These are phyloP conservation scores for Neonectria ditissima DNA, from an alignment of 2,329 filamentous ascomycete species.

Conservation along the genomic window DNA sequence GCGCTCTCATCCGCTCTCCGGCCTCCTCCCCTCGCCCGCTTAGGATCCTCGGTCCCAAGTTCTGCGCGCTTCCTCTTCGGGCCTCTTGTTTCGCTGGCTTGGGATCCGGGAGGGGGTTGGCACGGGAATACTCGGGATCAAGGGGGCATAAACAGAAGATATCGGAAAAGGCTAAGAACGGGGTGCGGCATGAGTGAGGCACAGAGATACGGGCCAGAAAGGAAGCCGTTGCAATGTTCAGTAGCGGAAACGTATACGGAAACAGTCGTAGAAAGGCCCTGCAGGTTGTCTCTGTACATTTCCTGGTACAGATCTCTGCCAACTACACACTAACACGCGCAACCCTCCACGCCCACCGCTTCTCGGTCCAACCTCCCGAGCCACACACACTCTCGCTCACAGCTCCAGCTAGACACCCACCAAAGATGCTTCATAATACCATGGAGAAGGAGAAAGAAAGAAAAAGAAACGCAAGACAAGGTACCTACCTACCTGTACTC, in stretches of 20 bases:
- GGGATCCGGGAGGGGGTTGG: background rate
- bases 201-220: background rate
- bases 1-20: background rate
- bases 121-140: slow-evolving; percentile 22
- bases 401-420: slow-evolving; percentile 3
- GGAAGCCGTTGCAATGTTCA: background rate
- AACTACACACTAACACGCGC: background rate
- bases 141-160: background rate
- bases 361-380: background rate
- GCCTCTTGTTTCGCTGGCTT: background rate
- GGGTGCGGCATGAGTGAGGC: background rate
- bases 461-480: slow-evolving; percentile 12
- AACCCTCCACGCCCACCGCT: background rate
- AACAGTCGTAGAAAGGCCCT: background rate
- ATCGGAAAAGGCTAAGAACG: slow-evolving; percentile 5
- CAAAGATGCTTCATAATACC: slow-evolving; percentile 9
- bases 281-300: background rate
- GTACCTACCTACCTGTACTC: slow-evolving; percentile 9
- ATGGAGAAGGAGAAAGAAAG: background rate
- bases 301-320: background rate
- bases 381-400: slow-evolving; percentile 1
- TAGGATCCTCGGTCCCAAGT: no score
- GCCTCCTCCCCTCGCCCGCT: slow-evolving; percentile 4
- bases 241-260: slow-evolving; percentile 3
- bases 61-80: slow-evolving; percentile 1